Evolutionary conservation across 2,329 filamentous ascomycete species (phyloP).

Genomic region (Paraphoma sp.): DNA sequence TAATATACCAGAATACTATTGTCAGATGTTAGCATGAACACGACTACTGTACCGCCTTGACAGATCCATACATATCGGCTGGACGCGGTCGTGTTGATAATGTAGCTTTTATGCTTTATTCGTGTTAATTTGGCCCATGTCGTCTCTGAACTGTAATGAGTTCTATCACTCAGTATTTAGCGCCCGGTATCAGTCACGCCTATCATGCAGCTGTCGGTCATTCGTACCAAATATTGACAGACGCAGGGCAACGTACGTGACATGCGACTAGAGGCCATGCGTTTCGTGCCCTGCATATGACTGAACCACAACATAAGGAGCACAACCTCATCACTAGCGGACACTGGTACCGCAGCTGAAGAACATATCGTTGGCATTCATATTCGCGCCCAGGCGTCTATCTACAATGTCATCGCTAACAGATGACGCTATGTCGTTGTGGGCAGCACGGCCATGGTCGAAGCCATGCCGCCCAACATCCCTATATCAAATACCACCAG

Average conservation of each 20-base stretch:
- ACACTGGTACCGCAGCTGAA: neutral
- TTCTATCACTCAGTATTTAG: too few relatives aligned
- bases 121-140: too few relatives aligned
- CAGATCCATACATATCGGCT: too few relatives aligned
- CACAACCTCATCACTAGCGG: neutral
- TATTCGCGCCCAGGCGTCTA: neutral
- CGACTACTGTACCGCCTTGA: too few relatives aligned
- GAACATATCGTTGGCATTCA: neutral
- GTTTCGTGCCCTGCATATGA: neutral
- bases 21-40: too few relatives aligned
- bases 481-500: neutral
- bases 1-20: too few relatives aligned
- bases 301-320: neutral
- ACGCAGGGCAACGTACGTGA: neutral
- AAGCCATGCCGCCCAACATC: neutral
- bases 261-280: neutral
- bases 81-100: too few relatives aligned
- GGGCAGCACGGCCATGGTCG: neutral
- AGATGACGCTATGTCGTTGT: neutral
- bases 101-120: too few relatives aligned
- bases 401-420: constrained; percentile 3
- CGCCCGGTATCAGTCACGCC: neutral
- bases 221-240: neutral
- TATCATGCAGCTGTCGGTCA: neutral
- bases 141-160: too few relatives aligned